Conservation (phyloP, 768 basidiomycete genomes). For the Serendipita sp. region DNA sequence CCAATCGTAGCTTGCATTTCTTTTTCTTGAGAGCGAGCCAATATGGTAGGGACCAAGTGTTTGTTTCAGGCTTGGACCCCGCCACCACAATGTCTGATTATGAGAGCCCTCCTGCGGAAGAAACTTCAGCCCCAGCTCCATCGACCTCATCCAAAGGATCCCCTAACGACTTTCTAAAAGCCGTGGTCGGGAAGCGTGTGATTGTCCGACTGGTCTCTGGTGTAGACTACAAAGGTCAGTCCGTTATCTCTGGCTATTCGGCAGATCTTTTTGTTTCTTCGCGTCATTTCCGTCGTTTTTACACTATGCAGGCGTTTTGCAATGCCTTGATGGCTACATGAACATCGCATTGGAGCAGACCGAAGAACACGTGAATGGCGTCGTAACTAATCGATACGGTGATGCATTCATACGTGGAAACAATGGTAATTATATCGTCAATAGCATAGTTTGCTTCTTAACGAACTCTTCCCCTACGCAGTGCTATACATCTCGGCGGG, state of each 20-base stretch:
- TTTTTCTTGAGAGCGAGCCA: background rate
- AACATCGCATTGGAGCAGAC: slow-evolving; percentile 97
- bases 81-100: background rate
- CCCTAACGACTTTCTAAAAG: slow-evolving; percentile 85
- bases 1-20: background rate
- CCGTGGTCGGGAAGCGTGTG: slow-evolving; percentile 90
- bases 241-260: background rate
- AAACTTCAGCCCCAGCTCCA: slow-evolving; percentile 32
- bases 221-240: slow-evolving; percentile 79
- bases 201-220: slow-evolving; percentile 84
- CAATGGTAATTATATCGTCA: slow-evolving; percentile 43
- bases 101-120: slow-evolving; percentile 9
- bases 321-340: slow-evolving; percentile 98
- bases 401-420: slow-evolving; percentile 94
- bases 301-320: slow-evolving; percentile 55
- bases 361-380: slow-evolving; percentile 83
- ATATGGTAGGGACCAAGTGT: background rate
- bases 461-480: slow-evolving; percentile 17
- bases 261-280: background rate
- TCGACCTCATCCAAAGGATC: slow-evolving; percentile 47
- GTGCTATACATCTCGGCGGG: slow-evolving; percentile 70
- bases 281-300: background rate
- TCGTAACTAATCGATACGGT: slow-evolving; percentile 78
- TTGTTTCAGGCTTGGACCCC: background rate
- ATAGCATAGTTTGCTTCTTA: background rate